Conservation (phyloP, 352 stramenopile species). For the Phytophthora uliginosa region DNA sequence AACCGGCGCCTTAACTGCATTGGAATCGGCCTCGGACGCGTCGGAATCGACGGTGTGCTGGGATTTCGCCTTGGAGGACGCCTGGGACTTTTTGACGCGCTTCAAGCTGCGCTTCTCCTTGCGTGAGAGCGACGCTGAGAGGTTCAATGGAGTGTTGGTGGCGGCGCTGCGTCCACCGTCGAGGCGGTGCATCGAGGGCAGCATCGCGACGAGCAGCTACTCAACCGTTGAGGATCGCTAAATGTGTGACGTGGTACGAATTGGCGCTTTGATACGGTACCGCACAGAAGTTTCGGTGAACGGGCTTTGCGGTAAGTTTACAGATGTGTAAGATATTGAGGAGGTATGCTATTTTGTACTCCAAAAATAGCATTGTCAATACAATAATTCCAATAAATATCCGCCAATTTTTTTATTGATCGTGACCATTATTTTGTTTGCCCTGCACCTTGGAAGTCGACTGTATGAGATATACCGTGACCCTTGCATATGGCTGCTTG, state of each 20-base stretch:
- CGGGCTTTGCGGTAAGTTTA: constrained; percentile 9
- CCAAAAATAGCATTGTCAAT: too few species aligned
- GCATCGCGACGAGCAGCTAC: constrained; percentile 28
- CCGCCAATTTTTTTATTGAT: too few species aligned
- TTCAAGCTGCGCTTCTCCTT: constrained; percentile 63
- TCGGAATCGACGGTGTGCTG: constrained; percentile 6
- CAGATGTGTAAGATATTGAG: background rate
- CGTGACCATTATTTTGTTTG: too few species aligned
- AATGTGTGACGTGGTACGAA: constrained; percentile 31
- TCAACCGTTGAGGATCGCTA: background rate
- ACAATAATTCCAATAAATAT: too few species aligned
- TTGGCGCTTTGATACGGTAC: constrained; percentile 5
- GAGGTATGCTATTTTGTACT: background rate
- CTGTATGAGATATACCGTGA: too few species aligned
- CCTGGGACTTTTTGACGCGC: constrained; percentile 31
- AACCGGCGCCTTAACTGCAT: constrained; percentile 13
- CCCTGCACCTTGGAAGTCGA: too few species aligned
- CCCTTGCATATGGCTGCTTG: constrained; percentile 25
- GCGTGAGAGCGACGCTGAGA: constrained; percentile 43
- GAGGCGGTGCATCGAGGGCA: constrained; percentile 54
- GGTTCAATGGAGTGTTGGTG: constrained; percentile 38
- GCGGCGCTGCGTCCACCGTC: constrained; percentile 27
- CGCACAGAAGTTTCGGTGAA: constrained; percentile 25
- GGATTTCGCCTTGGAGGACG: constrained; percentile 9
- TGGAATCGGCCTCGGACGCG: constrained; percentile 1